Percentiles rank a stretch among this genome's conserved stretches.
Conservation (phyloP, 495 filamentous ascomycete species). For the Pseudomonodictys pantanalensis region DNA sequence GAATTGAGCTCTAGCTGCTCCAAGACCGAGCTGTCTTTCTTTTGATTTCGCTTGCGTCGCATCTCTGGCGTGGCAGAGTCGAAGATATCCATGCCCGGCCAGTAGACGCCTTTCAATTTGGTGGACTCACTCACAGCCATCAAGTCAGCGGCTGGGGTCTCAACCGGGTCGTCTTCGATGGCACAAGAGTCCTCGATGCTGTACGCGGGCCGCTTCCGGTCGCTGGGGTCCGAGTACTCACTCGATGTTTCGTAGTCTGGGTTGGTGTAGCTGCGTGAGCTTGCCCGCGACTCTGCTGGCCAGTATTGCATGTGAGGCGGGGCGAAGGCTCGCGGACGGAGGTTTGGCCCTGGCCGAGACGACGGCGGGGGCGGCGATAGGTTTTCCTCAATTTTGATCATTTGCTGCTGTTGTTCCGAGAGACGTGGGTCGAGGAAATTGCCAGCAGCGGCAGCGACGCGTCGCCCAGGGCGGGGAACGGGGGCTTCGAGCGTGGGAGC, state of each 20-base stretch:
- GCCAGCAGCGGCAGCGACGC: constrained; percentile 9
- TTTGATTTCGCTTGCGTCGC: constrained; percentile 80
- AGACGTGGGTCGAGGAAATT: constrained; percentile 33
- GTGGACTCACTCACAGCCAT: constrained; percentile 38
- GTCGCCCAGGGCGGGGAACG: constrained; percentile 16
- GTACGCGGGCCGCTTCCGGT: constrained; percentile 17
- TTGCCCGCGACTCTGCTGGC: constrained; percentile 26
- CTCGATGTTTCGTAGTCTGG: constrained; percentile 31
- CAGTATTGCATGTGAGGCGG: constrained; percentile 43
- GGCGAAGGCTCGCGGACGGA: constrained; percentile 37
- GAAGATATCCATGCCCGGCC: constrained; percentile 84
- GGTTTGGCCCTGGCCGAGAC: constrained; percentile 15
- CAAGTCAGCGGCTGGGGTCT: constrained; percentile 27
- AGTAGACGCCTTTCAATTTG: constrained; percentile 71
- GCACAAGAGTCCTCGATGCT: constrained; percentile 20
- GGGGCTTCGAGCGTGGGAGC: constrained; percentile 22
- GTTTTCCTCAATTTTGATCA: constrained; percentile 31
- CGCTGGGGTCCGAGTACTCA: constrained; percentile 30
- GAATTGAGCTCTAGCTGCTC: constrained; percentile 69
- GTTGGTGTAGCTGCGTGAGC: constrained; percentile 28
- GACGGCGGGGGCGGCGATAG: constrained; percentile 23
- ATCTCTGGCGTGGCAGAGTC: constrained; percentile 77
- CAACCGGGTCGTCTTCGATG: constrained; percentile 28
- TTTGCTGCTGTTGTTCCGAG: constrained; percentile 29
- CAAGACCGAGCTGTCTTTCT: constrained; percentile 70